Percentiles rank a stretch among this genome's conserved stretches.
These are phyloP conservation scores for Angophora floribunda DNA, from an alignment of 345 rosid genomes.

Conservation along the genomic window DNA sequence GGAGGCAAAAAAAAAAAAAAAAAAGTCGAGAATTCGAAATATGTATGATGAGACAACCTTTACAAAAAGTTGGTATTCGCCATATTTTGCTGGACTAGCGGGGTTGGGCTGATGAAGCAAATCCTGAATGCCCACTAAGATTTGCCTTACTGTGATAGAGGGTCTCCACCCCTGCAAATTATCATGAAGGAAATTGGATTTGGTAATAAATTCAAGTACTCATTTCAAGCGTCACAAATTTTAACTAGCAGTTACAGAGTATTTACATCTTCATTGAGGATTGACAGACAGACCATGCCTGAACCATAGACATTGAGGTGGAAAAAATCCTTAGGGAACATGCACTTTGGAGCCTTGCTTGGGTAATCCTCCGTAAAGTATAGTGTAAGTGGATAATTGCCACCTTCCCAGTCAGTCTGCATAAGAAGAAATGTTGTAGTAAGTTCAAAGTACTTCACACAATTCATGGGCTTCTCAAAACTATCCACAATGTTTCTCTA, in stretches of 20 bases:
- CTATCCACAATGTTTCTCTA: not conserved
- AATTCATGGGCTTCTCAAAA: not conserved
- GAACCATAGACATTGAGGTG: slow-evolving; percentile 93
- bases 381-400: slow-evolving; percentile 64
- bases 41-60: slow-evolving; percentile 35
- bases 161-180: slow-evolving; percentile 76
- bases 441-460: not conserved
- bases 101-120: slow-evolving; percentile 80
- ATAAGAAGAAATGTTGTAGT: not conserved
- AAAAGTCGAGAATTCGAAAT: not conserved
- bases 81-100: slow-evolving; percentile 73
- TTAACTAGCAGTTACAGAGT: slow-evolving; percentile 7
- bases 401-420: slow-evolving; percentile 94
- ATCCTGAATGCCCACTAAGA: slow-evolving; percentile 76
- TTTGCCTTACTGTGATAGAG: slow-evolving; percentile 79
- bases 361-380: slow-evolving; percentile 87
- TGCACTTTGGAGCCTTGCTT: slow-evolving; percentile 89
- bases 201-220: not conserved
- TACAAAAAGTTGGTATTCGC: slow-evolving; percentile 71
- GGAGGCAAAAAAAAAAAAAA: not conserved
- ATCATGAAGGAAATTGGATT: not conserved
- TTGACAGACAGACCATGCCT: slow-evolving; percentile 82
- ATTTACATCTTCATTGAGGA: slow-evolving; percentile 75
- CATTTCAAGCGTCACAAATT: not conserved
- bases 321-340: slow-evolving; percentile 71